phyloP scores from a whole-genome alignment of 805 yeast species.

The Myxozyma geophila region DNA sequence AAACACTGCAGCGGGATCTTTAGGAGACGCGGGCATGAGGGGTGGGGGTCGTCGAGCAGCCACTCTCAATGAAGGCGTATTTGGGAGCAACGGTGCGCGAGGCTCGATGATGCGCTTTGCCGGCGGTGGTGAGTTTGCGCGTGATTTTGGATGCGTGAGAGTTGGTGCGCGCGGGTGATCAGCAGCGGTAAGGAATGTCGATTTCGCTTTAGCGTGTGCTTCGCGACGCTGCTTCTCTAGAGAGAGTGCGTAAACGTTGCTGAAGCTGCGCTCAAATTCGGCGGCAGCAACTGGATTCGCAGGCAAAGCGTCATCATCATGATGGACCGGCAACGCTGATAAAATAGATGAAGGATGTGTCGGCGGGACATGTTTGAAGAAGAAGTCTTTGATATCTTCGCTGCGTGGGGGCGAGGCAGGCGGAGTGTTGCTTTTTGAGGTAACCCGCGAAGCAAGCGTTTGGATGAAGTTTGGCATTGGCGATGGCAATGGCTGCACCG shows the following conservation, averaged over 20 bases:
- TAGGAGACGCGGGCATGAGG: slow-evolving; percentile 5
- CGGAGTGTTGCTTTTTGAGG: slow-evolving; percentile 34
- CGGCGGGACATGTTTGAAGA: slow-evolving; percentile 23
- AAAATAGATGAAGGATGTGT: not conserved
- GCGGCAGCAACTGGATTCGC: slow-evolving; percentile 4
- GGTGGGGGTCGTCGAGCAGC: slow-evolving; percentile 21
- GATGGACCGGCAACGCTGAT: slow-evolving; percentile 2
- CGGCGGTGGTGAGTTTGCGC: slow-evolving; percentile 41
- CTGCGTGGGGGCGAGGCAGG: slow-evolving; percentile 34
- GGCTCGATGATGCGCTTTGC: slow-evolving; percentile 30
- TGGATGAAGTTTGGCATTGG: slow-evolving; percentile 31
- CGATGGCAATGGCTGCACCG: slow-evolving; percentile 23
- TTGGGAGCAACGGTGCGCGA: slow-evolving; percentile 22
- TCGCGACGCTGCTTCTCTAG: slow-evolving; percentile 11
- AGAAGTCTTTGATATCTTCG: slow-evolving; percentile 28
- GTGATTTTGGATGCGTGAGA: slow-evolving; percentile 38
- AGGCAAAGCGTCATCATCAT: slow-evolving; percentile 3
- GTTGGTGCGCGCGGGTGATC: slow-evolving; percentile 2
- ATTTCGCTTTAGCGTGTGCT: not conserved
- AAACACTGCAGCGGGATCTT: slow-evolving; percentile 23
- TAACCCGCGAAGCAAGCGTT: slow-evolving; percentile 35
- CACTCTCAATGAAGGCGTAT: slow-evolving; percentile 21
- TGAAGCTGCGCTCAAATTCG: slow-evolving; percentile 25
- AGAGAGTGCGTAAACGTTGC: slow-evolving; percentile 18
- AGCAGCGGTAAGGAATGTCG: not conserved